Percentiles rank a stretch among this genome's conserved stretches.
Conservation (phyloP, 2,329 filamentous ascomycete genomes). For the Exserohilum rostratum region DNA sequence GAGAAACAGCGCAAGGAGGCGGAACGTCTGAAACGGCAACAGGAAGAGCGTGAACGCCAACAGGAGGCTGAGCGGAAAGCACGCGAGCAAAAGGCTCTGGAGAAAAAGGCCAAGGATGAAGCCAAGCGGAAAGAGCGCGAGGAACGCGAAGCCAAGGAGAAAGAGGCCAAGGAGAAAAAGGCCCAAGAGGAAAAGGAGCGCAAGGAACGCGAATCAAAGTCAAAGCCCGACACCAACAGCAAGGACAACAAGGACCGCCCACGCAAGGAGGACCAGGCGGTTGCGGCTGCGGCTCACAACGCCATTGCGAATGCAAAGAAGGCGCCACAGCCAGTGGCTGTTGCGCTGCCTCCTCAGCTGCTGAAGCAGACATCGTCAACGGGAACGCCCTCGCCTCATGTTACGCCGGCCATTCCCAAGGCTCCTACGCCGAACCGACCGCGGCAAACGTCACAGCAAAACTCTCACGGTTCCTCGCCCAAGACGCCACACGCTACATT, state of each 20-base stretch:
- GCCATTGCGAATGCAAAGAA: conserved; percentile 37
- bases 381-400: conserved; percentile 75
- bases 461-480: conserved; percentile 71
- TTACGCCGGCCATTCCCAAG: conserved; percentile 83
- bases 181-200: conserved; percentile 63
- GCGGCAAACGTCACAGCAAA: conserved; percentile 80
- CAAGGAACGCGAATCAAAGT: conserved; percentile 65
- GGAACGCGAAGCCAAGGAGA: conserved; percentile 67
- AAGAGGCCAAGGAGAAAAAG: conserved; percentile 73
- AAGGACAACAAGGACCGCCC: conserved; percentile 43
- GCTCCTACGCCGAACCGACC: conserved; percentile 78
- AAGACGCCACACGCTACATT: conserved; percentile 65
- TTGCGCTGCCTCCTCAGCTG: conserved; percentile 61
- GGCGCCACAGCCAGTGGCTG: conserved; percentile 50
- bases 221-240: conserved; percentile 44
- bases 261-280: conserved; percentile 51
- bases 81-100: conserved; percentile 77
- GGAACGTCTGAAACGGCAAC: conserved; percentile 77
- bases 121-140: conserved; percentile 79
- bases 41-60: conserved; percentile 85
- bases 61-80: conserved; percentile 84
- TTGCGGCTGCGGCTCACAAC: conserved; percentile 37
- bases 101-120: conserved; percentile 77
- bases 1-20: conserved; percentile 83
- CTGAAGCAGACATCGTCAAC: conserved; percentile 58